These are phyloP conservation scores for Epichloe bromicola DNA, from an alignment of 2,329 filamentous ascomycete genomes.

Conservation along the genomic window DNA sequence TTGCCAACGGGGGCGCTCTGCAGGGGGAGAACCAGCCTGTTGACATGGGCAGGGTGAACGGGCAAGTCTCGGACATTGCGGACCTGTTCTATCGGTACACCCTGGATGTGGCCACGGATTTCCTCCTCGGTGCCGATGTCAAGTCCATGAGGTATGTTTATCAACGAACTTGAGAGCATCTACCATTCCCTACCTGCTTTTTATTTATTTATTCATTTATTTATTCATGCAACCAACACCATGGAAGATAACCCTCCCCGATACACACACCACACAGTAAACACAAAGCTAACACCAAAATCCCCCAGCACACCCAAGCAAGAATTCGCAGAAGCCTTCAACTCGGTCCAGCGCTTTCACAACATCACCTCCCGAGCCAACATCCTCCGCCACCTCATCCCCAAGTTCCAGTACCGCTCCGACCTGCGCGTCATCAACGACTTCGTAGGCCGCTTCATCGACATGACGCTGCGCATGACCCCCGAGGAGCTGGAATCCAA, in stretches of 20 bases:
- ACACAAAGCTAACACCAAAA: neutral
- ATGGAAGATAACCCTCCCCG: no score
- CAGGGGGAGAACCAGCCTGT: constrained; percentile 51
- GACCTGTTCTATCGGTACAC: constrained; percentile 77
- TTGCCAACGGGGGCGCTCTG: constrained; percentile 45
- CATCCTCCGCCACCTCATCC: constrained; percentile 32
- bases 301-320: constrained; percentile 30
- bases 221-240: no score
- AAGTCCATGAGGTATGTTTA: constrained; percentile 38
- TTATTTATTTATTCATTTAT: rapidly evolving
- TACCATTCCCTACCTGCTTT: no score
- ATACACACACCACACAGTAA: no score
- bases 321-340: constrained; percentile 57
- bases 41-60: constrained; percentile 46
- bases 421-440: constrained; percentile 58
- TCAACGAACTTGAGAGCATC: neutral
- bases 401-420: constrained; percentile 48
- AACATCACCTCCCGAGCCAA: constrained; percentile 36
- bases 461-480: constrained; percentile 48
- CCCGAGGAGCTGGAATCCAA: constrained; percentile 50
- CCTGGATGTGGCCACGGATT: constrained; percentile 76
- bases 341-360: constrained; percentile 55
- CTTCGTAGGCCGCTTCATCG: constrained; percentile 64
- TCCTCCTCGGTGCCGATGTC: constrained; percentile 67
- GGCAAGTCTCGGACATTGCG: constrained; percentile 53